Conservation (phyloP, 177 flowering plant genomes). For the Vitis hybrid region DNA sequence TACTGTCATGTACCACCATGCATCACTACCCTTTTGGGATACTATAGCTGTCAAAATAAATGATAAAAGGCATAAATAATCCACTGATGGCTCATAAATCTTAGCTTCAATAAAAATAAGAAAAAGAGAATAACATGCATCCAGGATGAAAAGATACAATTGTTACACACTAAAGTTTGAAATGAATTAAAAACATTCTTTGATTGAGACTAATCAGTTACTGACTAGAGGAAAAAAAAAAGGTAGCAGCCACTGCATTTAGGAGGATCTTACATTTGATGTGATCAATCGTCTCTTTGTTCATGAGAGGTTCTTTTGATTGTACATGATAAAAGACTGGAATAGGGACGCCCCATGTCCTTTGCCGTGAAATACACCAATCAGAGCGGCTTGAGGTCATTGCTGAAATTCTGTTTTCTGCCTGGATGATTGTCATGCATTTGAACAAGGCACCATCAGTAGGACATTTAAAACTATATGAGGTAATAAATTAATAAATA, state of each 20-base stretch:
- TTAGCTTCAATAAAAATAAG: neutral
- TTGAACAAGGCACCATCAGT: neutral
- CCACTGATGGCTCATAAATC: neutral
- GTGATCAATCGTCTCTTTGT: conserved; percentile 83
- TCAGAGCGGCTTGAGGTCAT: conserved; percentile 96
- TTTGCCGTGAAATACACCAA: conserved; percentile 99
- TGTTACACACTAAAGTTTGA: neutral
- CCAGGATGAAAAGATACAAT: neutral
- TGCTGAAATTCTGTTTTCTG: conserved; percentile 80
- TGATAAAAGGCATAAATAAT: conserved; percentile 1
- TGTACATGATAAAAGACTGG: conserved; percentile 90
- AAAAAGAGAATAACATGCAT: too few species aligned
- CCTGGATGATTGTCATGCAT: conserved; percentile 40
- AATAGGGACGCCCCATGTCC: conserved; percentile 99
- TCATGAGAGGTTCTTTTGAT: conserved; percentile 86
- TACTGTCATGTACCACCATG: conserved; percentile 95
- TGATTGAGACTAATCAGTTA: too few species aligned
- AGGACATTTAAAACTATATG: neutral
- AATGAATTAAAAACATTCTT: neutral
- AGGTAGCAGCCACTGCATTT: neutral
- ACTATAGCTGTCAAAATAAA: conserved; percentile 70
- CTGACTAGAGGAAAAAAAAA: too few species aligned
- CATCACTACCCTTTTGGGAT: conserved; percentile 88
- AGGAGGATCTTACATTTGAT: conserved; percentile 66
- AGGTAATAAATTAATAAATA: neutral